Base-by-base conservation (phyloP, 2,329 filamentous ascomycete species). In the Botryotinia calthae region DNA sequence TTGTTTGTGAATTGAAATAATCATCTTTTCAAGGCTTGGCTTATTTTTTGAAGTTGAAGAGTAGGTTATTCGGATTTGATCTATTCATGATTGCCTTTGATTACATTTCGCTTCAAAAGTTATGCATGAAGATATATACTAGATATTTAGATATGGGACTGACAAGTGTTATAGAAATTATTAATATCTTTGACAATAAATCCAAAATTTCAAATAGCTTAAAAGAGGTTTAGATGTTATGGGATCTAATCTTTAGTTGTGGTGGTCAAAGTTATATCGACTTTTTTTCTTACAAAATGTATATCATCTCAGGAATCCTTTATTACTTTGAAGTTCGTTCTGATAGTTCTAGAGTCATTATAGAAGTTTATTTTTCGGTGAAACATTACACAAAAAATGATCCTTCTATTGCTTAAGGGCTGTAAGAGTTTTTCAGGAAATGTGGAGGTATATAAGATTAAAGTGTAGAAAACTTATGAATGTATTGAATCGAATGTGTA, bases 281-380 rank as follows among this genome's bases (percentile, higher is more conserved):
- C 2, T 8, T 48, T 25, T n/a, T 59, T 54, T n/a, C 37, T 37
- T 16, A 22, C 37, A 69, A 46, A 42, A 20, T 14, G 28, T 54
- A 59, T 16, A 31, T 44, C 2, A 54, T n/a, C 25, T 69, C 40
- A 25, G 37, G 54, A 48, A 69, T 69, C 25, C 66, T 59, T 10
- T 69, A 44, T 40, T 37, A 69, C 10, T 69, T 69, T 40, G 66
- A 69, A 59, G 51, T 69, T 16, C 48, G 51, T 20, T 14, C 51
- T n/a, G 25, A 7, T 25, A 37, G 40, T 42, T 44, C 12, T 7
- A 51, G 54, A 63, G 48, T 70, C 25, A 51, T 58, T 18, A 42
- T 42, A n/a, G 54, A 70, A 12, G 18, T 70, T 20, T 54, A 70
- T 4, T 25, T 70, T 20, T 31, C 58, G 12, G 68, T 70, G 9